Evolutionary conservation across 176 grass and related monocot species (phyloP).

Genomic region (Carex kokanica): DNA sequence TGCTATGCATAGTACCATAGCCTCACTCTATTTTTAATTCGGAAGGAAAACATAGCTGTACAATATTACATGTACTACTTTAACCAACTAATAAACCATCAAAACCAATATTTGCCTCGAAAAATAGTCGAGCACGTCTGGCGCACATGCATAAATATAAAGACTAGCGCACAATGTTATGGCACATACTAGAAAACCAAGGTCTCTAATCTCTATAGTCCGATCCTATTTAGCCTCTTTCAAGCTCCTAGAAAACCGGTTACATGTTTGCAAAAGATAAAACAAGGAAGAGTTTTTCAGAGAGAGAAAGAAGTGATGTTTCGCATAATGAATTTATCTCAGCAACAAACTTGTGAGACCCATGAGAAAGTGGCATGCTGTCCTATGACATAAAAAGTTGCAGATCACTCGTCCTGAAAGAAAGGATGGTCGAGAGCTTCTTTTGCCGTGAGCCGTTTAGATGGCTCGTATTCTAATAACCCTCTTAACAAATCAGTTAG

Average conservation of each 20-base stretch:
- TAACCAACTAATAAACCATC: too few species aligned
- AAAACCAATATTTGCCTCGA: too few species aligned
- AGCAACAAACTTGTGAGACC: not conserved
- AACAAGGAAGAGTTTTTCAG: not conserved
- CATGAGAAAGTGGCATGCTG: not conserved
- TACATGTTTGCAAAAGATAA: not conserved
- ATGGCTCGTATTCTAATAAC: slow-evolving; percentile 78
- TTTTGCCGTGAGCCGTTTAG: slow-evolving; percentile 59
- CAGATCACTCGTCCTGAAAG: slow-evolving; percentile 45
- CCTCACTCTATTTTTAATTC: too few species aligned
- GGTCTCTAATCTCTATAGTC: not conserved
- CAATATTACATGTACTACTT: too few species aligned
- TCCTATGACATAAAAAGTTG: not conserved
- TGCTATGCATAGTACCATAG: too few species aligned
- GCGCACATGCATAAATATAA: too few species aligned
- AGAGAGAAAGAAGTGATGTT: not conserved
- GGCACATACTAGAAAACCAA: not conserved
- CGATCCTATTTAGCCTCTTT: not conserved
- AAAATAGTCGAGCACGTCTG: too few species aligned
- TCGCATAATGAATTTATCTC: not conserved
- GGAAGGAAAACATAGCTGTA: too few species aligned
- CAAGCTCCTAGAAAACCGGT: not conserved
- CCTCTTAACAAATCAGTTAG: slow-evolving; percentile 55
- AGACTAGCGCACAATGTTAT: not conserved
- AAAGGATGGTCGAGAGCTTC: slow-evolving; percentile 90